Conservation (phyloP, 148 eudicot species). For the Drosera capensis region DNA sequence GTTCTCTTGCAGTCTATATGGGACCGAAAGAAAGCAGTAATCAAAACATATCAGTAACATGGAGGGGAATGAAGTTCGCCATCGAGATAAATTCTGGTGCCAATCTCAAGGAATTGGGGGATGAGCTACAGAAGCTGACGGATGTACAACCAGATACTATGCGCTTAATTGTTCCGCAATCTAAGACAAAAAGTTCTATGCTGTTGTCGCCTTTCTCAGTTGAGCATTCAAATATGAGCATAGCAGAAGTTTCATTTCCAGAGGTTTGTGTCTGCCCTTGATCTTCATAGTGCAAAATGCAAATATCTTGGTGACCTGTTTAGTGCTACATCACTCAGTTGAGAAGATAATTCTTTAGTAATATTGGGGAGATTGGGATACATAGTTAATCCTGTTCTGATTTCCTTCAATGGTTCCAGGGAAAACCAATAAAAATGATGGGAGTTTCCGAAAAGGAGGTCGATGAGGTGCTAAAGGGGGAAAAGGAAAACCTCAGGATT, state of each 20-base stretch:
- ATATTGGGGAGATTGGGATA: too few species aligned
- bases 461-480: constrained; percentile 44
- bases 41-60: constrained; percentile 25
- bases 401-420: constrained; percentile 23
- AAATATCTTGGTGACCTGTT: background rate
- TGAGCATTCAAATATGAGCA: constrained; percentile 37
- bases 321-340: background rate
- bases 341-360: background rate
- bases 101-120: constrained; percentile 52
- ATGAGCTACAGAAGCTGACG: constrained; percentile 46
- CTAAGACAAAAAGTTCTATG: constrained; percentile 29
- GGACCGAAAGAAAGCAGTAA: constrained; percentile 21
- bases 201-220: constrained; percentile 58
- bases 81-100: constrained; percentile 36
- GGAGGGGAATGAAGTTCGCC: constrained; percentile 59
- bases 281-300: background rate
- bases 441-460: constrained; percentile 68
- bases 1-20: constrained; percentile 35
- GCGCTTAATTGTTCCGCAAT: constrained; percentile 50
- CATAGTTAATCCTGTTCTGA: background rate
- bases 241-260: constrained; percentile 33
- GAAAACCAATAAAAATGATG: constrained; percentile 73
- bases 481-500: constrained; percentile 53
- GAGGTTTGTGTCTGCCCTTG: constrained; percentile 25
- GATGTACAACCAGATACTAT: constrained; percentile 57